These are phyloP conservation scores for Aleurites moluccanus DNA, from an alignment of 441 rosid species.

Conservation along the genomic window DNA sequence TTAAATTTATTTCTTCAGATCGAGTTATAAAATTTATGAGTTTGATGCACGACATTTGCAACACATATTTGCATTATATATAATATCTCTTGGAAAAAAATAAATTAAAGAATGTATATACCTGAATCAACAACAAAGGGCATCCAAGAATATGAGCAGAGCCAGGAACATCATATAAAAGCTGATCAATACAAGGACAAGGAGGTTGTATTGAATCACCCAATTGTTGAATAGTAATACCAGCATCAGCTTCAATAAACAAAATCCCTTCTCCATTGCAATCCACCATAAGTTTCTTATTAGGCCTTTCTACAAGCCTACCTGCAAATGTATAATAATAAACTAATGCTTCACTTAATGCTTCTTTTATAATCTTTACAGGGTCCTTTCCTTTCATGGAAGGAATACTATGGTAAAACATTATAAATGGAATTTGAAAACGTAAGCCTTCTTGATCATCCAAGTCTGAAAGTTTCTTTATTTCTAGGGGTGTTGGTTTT, in stretches of 20 bases:
- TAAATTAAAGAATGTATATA: no score
- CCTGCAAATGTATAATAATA: slow-evolving; percentile 24
- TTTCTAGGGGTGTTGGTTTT: neutral
- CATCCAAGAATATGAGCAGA: neutral
- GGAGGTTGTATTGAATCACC: slow-evolving; percentile 8
- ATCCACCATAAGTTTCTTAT: slow-evolving; percentile 20
- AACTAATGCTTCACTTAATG: slow-evolving; percentile 8
- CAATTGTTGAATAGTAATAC: neutral
- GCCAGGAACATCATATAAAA: slow-evolving; percentile 16
- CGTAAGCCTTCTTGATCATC: slow-evolving; percentile 21
- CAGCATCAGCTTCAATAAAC: slow-evolving; percentile 25
- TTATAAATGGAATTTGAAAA: neutral
- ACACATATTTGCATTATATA: no score
- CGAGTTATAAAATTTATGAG: no score
- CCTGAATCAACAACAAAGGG: no score
- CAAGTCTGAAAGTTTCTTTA: slow-evolving; percentile 11
- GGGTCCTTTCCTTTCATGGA: slow-evolving; percentile 7
- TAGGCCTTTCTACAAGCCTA: slow-evolving; percentile 15
- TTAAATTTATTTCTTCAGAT: no score
- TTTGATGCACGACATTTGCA: no score
- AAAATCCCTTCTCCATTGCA: slow-evolving; percentile 20
- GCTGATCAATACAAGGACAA: slow-evolving; percentile 3
- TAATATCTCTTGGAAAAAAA: no score
- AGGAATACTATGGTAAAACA: neutral
- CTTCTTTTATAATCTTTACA: slow-evolving; percentile 2